phyloP scores from a whole-genome alignment of 305 asterid species.

The Fraxinus latifolia region DNA sequence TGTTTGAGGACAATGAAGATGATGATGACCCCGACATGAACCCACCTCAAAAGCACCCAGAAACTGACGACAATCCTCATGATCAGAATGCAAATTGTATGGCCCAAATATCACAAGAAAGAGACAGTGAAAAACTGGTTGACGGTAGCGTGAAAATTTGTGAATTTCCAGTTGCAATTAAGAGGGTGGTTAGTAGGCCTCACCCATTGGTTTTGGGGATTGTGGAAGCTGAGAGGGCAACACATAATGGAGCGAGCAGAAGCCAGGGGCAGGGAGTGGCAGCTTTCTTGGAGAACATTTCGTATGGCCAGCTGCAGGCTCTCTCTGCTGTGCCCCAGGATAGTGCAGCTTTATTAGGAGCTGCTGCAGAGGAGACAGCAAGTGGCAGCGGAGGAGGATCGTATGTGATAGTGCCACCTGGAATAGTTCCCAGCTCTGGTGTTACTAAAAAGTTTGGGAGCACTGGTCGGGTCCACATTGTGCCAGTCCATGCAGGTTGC shows the following conservation, averaged over 20 bases:
- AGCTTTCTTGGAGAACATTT: constrained; percentile 68
- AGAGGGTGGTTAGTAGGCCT: constrained; percentile 61
- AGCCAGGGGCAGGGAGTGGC: constrained; percentile 42
- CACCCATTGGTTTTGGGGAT: constrained; percentile 67
- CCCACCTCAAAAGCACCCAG: constrained; percentile 50
- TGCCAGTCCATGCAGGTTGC: constrained; percentile 89
- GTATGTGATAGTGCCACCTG: constrained; percentile 72
- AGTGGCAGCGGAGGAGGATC: constrained; percentile 61
- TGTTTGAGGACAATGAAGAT: constrained; percentile 69
- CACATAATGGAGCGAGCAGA: constrained; percentile 49
- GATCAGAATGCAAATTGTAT: constrained; percentile 40
- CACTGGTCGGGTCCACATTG: constrained; percentile 70
- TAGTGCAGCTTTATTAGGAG: constrained; percentile 41
- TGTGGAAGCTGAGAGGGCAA: constrained; percentile 68
- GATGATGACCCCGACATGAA: constrained; percentile 66
- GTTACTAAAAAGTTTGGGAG: constrained; percentile 65
- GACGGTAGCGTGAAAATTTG: constrained; percentile 50
- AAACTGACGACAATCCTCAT: constrained; percentile 52
- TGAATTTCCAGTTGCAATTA: constrained; percentile 66
- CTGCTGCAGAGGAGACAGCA: constrained; percentile 43
- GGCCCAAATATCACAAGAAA: constrained; percentile 33
- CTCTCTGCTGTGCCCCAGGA: constrained; percentile 72
- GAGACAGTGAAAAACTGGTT: constrained; percentile 57
- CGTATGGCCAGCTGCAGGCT: constrained; percentile 86
- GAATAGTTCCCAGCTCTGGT: constrained; percentile 68